Percentiles rank a stretch among this genome's conserved stretches.
phyloP scores from a whole-genome alignment of 1,284 basidiomycete genomes.

The Pseudozyma pruni region DNA sequence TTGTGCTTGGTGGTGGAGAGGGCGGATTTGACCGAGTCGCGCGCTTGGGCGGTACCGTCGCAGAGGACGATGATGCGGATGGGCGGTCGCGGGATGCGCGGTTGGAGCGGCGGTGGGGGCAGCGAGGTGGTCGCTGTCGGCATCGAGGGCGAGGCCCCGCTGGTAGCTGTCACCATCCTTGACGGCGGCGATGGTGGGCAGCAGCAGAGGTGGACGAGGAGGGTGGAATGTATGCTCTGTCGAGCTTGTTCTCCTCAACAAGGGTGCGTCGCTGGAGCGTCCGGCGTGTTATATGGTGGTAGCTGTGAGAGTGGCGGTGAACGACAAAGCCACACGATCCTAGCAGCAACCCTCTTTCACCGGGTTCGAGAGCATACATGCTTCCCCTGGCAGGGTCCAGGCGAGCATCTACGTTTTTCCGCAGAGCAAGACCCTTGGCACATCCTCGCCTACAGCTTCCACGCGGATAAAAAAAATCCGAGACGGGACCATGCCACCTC shows the following conservation, averaged over 20 bases:
- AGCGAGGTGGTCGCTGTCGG: background rate
- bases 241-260: background rate
- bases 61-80: constrained; percentile 53
- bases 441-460: no score
- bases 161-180: background rate
- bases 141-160: background rate
- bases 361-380: no score
- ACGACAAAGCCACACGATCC: no score
- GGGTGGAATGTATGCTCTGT: background rate
- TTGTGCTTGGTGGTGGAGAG: constrained; percentile 11
- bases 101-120: constrained; percentile 23
- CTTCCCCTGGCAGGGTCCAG: no score
- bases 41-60: constrained; percentile 53
- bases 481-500: no score
- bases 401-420: no score
- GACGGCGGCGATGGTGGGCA: background rate
- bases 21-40: constrained; percentile 40
- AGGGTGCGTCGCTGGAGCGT: no score
- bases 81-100: constrained; percentile 27
- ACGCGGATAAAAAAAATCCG: no score
- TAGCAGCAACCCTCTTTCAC: no score
- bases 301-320: no score
- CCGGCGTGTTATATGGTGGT: no score
- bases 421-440: background rate
- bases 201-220: background rate